These are phyloP conservation scores for Baorangia bicolor DNA, from an alignment of 768 basidiomycete genomes.

Conservation along the genomic window DNA sequence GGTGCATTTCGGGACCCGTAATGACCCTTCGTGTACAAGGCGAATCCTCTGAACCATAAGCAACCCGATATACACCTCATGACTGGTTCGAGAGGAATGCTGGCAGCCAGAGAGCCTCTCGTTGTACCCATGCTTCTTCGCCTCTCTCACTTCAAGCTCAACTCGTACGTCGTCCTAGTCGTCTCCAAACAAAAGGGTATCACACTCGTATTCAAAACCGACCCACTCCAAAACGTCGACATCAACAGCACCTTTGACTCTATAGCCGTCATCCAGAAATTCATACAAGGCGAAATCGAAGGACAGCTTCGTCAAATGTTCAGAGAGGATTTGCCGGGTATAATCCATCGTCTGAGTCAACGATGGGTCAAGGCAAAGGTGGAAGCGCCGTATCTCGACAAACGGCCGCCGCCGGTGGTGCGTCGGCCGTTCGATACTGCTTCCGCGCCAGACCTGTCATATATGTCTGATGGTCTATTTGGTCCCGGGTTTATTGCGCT, in stretches of 20 bases:
- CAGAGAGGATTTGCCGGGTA: slow-evolving; percentile 92
- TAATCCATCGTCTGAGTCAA: slow-evolving; percentile 94
- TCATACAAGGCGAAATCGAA: slow-evolving; percentile 97
- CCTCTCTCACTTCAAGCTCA: slow-evolving; percentile 91
- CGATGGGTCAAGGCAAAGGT: slow-evolving; percentile 95
- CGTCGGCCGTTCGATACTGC: slow-evolving; percentile 37
- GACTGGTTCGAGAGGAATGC: slow-evolving; percentile 80
- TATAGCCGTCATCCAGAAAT: slow-evolving; percentile 96
- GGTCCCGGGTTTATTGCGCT: slow-evolving; percentile 11
- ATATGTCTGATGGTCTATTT: slow-evolving; percentile 16
- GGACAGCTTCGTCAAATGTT: slow-evolving; percentile 98
- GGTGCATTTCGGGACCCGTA: not conserved
- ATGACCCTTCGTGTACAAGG: slow-evolving; percentile 44
- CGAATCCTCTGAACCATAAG: slow-evolving; percentile 93
- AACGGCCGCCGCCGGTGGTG: slow-evolving; percentile 41
- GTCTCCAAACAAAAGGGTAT: slow-evolving; percentile 98
- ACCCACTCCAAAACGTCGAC: slow-evolving; percentile 96
- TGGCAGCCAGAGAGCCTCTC: slow-evolving; percentile 92
- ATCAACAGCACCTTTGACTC: slow-evolving; percentile 98
- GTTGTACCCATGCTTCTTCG: slow-evolving; percentile 98
- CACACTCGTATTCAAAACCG: slow-evolving; percentile 99
- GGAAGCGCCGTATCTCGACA: slow-evolving; percentile 82
- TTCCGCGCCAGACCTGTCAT: slow-evolving; percentile 43
- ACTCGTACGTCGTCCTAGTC: slow-evolving; percentile 95
- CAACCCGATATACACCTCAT: slow-evolving; percentile 88